These are phyloP conservation scores for Populus hybrid DNA, from an alignment of 441 rosid species.

Conservation along the genomic window DNA sequence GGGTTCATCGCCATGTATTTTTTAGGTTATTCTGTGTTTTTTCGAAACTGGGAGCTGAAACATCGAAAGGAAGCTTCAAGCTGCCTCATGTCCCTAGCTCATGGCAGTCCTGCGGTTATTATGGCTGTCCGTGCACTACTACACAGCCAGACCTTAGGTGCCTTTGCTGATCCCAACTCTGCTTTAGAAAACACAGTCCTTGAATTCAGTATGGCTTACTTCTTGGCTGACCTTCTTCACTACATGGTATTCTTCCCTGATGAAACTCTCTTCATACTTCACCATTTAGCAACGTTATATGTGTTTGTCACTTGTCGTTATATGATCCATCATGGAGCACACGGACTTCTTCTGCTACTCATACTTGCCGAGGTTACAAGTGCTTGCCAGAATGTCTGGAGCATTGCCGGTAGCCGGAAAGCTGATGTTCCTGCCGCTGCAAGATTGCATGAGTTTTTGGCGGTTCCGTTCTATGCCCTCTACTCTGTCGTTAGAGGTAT, in stretches of 20 bases:
- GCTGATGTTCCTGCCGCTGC: constrained; percentile 41
- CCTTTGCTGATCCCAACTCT: constrained; percentile 60
- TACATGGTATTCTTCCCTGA: constrained; percentile 58
- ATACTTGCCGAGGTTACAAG: constrained; percentile 73
- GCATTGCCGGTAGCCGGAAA: constrained; percentile 41
- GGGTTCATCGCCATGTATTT: constrained; percentile 45
- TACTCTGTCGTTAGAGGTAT: constrained; percentile 25
- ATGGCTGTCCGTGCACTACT: constrained; percentile 40
- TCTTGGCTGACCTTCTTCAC: constrained; percentile 69
- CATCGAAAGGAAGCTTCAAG: constrained; percentile 64
- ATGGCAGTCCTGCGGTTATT: constrained; percentile 76
- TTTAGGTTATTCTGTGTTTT: constrained; percentile 42
- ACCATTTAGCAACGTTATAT: constrained; percentile 73
- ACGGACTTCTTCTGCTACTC: constrained; percentile 54
- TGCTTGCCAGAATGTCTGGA: constrained; percentile 72
- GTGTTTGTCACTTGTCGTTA: constrained; percentile 25
- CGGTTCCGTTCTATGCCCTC: constrained; percentile 48
- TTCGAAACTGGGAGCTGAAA: constrained; percentile 54
- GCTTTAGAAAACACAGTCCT: constrained; percentile 45
- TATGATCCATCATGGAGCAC: constrained; percentile 54
- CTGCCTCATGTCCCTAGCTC: constrained; percentile 64
- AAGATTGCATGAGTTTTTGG: constrained; percentile 39
- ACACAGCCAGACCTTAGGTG: constrained; percentile 5
- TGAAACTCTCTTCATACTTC: constrained; percentile 71
- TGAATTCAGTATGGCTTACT: constrained; percentile 75